Evolutionary conservation across 495 filamentous ascomycete species (phyloP), one percentile per base, ranked within the genome.

Genomic region (Articulospora tetracladia): DNA sequence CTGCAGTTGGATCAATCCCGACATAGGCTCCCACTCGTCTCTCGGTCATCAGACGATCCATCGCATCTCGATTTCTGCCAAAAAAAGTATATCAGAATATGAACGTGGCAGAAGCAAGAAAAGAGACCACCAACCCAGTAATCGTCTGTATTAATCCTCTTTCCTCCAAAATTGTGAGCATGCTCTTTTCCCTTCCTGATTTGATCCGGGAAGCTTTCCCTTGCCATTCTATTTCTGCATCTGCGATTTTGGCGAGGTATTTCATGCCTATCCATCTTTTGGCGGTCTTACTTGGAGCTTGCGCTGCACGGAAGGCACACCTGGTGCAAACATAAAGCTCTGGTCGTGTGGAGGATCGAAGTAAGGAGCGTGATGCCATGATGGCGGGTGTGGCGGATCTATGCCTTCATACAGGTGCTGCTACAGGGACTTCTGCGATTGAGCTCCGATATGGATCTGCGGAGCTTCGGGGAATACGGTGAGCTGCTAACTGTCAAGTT

Each of bases 1-100:
- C 80, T 2, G 93, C 95, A 0, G 95, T 97, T 13, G 94, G 92
- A 66, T 99, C 94, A 51, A 99, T 80, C 58, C 94, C 94, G 39
- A 89, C 88, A 68, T 99, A 99, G 53, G 86, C 85, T 28, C 89
- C 90, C 56, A 89, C 80, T 59, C 88, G 79, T 68, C 86, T 87
- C 34, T 77, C 70, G 7, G 80, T 86, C 72, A 97, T 82, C 11
- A 95, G 69, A 51, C 78, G 76, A 44, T 91, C 79, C 30, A 98
- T 78, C n/a, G 80, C 74, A 11, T 88, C 79, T 22, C 86, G 81
- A 67, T 76, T 78, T 22, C 80, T 86, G 59, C 24, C 67, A 54
- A 54, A n/a, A n/a, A n/a, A 36, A 12, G 46, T 4, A 30, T 13
- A 8, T 30, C 58, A 27, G 32, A 54, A 66, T 47, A 68, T 70